Evolutionary conservation across 139 green algal genomes (phyloP).

Genomic region (Chlorella sorokiniana): DNA sequence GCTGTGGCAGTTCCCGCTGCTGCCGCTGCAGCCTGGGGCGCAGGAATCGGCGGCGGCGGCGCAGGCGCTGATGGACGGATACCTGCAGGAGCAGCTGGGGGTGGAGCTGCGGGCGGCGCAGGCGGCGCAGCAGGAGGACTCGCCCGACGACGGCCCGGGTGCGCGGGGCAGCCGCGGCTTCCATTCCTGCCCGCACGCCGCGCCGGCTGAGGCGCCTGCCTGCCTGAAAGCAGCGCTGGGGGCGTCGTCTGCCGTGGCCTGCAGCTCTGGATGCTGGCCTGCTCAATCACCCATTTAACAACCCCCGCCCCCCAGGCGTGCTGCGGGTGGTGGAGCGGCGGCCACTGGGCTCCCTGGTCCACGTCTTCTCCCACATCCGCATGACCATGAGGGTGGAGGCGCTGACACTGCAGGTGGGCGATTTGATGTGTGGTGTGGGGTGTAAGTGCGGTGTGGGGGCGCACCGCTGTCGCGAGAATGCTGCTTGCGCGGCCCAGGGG

Average conservation of each 20-base stretch:
- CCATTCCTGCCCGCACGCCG: too few species aligned
- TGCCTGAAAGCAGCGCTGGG: too few species aligned
- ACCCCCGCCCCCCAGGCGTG: conserved; percentile 42
- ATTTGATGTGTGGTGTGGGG: neutral
- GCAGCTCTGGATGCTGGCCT: too few species aligned
- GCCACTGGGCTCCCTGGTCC: conserved; percentile 49
- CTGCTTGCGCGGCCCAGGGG: neutral
- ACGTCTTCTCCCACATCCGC: conserved; percentile 77
- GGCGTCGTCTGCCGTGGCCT: too few species aligned
- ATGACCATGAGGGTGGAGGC: conserved; percentile 64
- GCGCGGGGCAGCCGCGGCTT: too few species aligned
- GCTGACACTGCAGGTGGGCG: conserved; percentile 44
- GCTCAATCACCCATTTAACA: too few species aligned
- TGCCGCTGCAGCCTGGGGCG: neutral
- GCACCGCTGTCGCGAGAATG: too few species aligned
- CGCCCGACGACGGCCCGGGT: too few species aligned
- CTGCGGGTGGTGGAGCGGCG: conserved; percentile 41
- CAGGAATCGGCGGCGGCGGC: neutral
- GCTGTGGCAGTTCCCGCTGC: conserved; percentile 77
- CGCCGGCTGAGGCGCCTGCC: too few species aligned
- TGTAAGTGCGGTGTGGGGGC: neutral
- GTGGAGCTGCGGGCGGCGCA: neutral
- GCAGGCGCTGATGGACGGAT: conserved; percentile 12
- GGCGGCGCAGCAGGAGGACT: neutral
- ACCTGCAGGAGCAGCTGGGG: conserved; percentile 32